Base-by-base conservation (phyloP, 768 basidiomycete species). In the Lactarius quietus region DNA sequence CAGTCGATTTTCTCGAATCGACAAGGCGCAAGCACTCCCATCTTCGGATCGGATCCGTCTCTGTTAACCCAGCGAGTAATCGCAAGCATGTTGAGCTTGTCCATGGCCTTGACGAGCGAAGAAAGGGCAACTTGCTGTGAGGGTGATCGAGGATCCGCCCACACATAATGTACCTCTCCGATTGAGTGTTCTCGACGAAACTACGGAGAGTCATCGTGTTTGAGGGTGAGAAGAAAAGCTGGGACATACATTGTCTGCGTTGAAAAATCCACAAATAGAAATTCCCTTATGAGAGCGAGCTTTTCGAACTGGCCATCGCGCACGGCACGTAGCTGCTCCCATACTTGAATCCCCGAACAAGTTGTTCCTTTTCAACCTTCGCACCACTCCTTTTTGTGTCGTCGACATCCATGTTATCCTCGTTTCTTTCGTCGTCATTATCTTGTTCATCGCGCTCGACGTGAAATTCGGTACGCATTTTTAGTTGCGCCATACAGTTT, bases 301-400 rank as follows among this genome's bases (percentile, higher is more conserved):
- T 79, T 83, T 35, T 84, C 84, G 70, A 94, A 96, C 60, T 88
- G 86, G n/a, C 86, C 92, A 59, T 93, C 92, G 2, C 90, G 75
- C 89, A 88, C 0, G 92, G 93, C 3, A 86, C 89, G 75, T 93
- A 95, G 1, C 91, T 89, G 2, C 92, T 83, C 23, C 95, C 95
- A 71, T 97, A 96, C 76, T 91, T 90, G 80, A 90, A 95, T 2
- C 92, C 93, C 68, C 81, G 78, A 28, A 92, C 80, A 9, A 95
- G 84, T 41, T 93, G 83, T 70, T 92, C 89, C 75, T 89, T 89
- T 73, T 91, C 87, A 7, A 92, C 84, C 65, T 82, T 83, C 70
- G 84, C 81, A 29, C 79, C 63, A 18, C 73, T 74, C 12, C 76
- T 75, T 29, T 76, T 75, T 52, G 79, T 78, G 29, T 57, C 71